Evolutionary conservation across 1,284 basidiomycete genomes (phyloP).

Genomic region (Spongispora temasekensis): DNA sequence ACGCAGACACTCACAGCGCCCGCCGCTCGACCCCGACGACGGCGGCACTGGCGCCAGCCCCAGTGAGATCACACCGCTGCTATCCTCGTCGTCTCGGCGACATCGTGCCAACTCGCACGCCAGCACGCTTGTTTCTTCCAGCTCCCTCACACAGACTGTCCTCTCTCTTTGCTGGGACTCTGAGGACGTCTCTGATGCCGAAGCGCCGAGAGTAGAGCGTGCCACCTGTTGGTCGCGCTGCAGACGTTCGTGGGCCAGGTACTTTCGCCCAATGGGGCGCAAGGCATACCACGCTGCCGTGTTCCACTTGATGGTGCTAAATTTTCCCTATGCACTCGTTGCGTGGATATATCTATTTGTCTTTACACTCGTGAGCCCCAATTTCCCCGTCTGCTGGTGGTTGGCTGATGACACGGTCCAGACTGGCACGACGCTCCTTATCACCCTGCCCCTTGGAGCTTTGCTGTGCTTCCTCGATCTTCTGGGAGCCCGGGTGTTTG

Average conservation of each 20-base stretch:
- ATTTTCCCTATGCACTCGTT: constrained; percentile 71
- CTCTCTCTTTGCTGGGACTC: constrained; percentile 59
- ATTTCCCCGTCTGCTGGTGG: constrained; percentile 11
- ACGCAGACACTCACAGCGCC: constrained; percentile 36
- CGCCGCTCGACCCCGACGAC: constrained; percentile 40
- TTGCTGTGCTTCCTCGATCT: constrained; percentile 75
- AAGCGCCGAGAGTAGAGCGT: constrained; percentile 29
- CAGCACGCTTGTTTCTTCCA: constrained; percentile 48
- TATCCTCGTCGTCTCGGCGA: constrained; percentile 34
- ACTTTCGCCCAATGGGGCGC: constrained; percentile 61
- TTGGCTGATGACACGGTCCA: constrained; percentile 33
- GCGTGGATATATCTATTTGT: constrained; percentile 77
- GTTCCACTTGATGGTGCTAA: constrained; percentile 67
- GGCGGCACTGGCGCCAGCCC: no score
- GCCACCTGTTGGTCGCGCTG: constrained; percentile 30
- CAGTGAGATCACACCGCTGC: constrained; percentile 46
- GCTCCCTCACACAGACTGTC: constrained; percentile 64
- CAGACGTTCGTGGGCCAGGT: constrained; percentile 45
- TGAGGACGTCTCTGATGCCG: constrained; percentile 43
- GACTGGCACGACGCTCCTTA: constrained; percentile 74
- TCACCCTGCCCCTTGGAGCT: constrained; percentile 75
- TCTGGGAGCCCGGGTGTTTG: constrained; percentile 66
- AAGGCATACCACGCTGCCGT: constrained; percentile 61
- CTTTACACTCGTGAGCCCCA: constrained; percentile 63
- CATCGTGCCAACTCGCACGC: constrained; percentile 57